Base-by-base conservation (phyloP, 2,329 filamentous ascomycete genomes). In the Rugonectria rugulosa region DNA sequence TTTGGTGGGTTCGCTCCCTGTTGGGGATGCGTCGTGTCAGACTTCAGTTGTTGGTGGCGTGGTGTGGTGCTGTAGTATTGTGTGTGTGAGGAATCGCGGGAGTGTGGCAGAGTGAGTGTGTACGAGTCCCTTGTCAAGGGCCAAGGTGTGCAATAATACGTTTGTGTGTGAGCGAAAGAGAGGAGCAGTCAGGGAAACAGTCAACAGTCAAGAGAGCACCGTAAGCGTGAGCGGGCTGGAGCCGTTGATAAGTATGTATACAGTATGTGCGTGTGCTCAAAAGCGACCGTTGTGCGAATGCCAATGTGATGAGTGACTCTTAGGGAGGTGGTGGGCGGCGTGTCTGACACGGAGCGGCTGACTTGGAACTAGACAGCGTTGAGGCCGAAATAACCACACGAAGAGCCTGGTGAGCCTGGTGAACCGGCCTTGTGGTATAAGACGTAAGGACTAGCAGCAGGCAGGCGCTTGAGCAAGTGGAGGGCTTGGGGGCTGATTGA, bases 91-190 rank as follows among this genome's bases (percentile, higher is more conserved):
- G n/a, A n/a, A n/a, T n/a, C n/a, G n/a, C n/a, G n/a, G n/a, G n/a
- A n/a, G n/a, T n/a, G n/a, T n/a, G n/a, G n/a, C n/a, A n/a, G n/a
- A n/a, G n/a, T n/a, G n/a, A n/a, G 57, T 45, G 37, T 8, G 6
- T 17, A 15, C n/a, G 50, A 55, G 62, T 55, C 59, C 56, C 49
- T 59, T 53, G 55, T 53, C 47, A 56, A 41, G 49, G 59, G 46
- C 44, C 57, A 62, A 40, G 55, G 42, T 14, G 36, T n/a, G n/a
- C n/a, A n/a, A n/a, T 40, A 40, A 40, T 40, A 40, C 36, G 36
- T 23, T 23, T 42, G 49, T 53, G 41, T 20, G 24, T 31, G 56
- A 36, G 54, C 52, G 62, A 48, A 62, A 59, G 47, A 53, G 49
- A 37, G 40, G 32, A 32, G 32, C 59, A 41, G 44, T 40, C 42